Percentiles rank a stretch among this genome's conserved stretches.
Evolutionary conservation across 176 grass and related monocot species (phyloP).

Genomic region (Stipa capillata): DNA sequence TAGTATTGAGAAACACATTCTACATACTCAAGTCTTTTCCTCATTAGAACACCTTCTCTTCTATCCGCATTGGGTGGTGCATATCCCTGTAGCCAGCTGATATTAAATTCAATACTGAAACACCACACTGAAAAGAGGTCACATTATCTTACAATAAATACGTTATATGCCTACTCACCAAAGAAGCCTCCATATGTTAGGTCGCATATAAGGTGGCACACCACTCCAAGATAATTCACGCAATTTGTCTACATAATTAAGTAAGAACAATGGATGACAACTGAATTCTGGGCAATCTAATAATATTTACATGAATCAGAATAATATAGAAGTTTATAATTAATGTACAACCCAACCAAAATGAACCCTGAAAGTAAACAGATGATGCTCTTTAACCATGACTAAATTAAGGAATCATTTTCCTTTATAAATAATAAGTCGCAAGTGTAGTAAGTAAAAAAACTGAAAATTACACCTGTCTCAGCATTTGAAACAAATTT

Average conservation of each 20-base stretch:
- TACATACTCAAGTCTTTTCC: conserved; percentile 94
- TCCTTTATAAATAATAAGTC: background rate
- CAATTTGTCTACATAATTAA: conserved; percentile 66
- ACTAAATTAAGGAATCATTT: background rate
- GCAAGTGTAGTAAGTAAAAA: background rate
- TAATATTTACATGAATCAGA: background rate
- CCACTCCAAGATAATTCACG: conserved; percentile 97
- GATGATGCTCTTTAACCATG: background rate
- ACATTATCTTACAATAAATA: background rate
- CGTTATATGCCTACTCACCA: conserved; percentile 42
- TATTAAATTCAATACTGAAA: conserved; percentile 67
- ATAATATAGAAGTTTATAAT: background rate
- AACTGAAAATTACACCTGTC: background rate
- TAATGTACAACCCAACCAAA: background rate
- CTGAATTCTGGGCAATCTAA: background rate
- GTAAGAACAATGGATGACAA: conserved; percentile 3
- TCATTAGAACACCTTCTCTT: conserved; percentile 70
- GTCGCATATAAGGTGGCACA: conserved; percentile 96
- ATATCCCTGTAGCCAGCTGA: conserved; percentile 90
- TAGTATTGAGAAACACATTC: conserved; percentile 98
- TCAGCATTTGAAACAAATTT: background rate
- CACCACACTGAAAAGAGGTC: background rate
- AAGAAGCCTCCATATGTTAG: conserved; percentile 95
- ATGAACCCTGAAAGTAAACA: background rate
- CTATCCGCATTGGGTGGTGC: conserved; percentile 97